Base-by-base conservation (phyloP, 2,329 filamentous ascomycete genomes). In the Phoma sp. region DNA sequence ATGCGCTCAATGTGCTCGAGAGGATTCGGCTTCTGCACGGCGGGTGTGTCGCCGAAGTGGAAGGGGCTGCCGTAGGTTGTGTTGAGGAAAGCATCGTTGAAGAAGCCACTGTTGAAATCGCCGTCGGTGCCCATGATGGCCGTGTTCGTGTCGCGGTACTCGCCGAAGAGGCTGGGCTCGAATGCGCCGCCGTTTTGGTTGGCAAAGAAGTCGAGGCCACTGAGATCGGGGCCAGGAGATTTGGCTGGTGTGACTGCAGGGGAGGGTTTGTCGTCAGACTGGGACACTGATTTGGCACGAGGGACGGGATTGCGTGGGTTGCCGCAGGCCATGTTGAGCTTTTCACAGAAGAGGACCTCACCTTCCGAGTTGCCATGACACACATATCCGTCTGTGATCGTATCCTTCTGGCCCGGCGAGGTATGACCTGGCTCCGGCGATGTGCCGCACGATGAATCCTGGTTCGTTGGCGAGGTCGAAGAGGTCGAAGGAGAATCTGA, bases 61-160 rank as follows among this genome's bases (percentile, higher is more conserved):
- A 91, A 94, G 0, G 93, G 92, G 27, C 88, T 92, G 36, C 85
- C 84, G 68, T 96, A 90, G 66, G 96, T 93, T 4, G 78, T 81
- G 55, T 86, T 80, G 15, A 93, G 88, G 71, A 96, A 89, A 13
- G 92, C 90, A 64, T 96, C 93, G 62, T 85, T 84, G 72, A 86
- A 85, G 74, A 88, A 88, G 19, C 80, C 89, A 50, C 91, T 90
- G 27, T 76, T 77, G 62, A 96, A 90, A 8, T 87, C 85, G 38
- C 83, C 85, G 69, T 79, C 88, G 41, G 52, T 55, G 62, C 81
- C 80, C 17, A 96, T 77, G 13, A 96, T 83, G 51, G 88, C 94
- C 53, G 92, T 90, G 68, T 96, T 91, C 0, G 92, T 88, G 70
- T 99, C 95, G 47, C 95, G 88, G 76, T 97, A 98, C 65, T 92